Evolutionary conservation across 345 rosid species (phyloP), one percentile per base, ranked within the genome.

Genomic region (Moringa oleifera): DNA sequence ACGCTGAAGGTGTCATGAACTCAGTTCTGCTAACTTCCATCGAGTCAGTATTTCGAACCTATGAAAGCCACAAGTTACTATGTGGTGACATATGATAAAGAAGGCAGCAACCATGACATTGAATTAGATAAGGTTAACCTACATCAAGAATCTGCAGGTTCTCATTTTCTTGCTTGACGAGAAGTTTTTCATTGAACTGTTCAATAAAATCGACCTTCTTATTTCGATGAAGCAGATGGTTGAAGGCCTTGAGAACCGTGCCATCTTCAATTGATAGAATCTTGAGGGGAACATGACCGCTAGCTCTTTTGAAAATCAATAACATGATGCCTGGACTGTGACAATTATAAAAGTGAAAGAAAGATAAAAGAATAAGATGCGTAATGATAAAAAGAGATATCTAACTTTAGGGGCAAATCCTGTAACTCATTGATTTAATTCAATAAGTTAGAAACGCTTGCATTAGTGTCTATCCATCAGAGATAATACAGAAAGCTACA

Each of bases 161-260:
- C 80, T 94, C 99, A 61, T 88, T 85, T 70, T 90, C 97, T 76
- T 94, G 98, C 81, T 93, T 93, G 63, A 93, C 97, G 78, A 93
- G 98, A 74, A 93, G 98, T 76, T 93, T 93, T 66, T 93, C 98
- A 70, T 93, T 93, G 73, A 93, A 93, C 41, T 93, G 98, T 74
- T 93, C 98, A 17, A 93, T 93, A 75, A 94, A 94, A 67, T 94
- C 99, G 71, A 94, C 97, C 87, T 90, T 90, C 81, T 90, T 94
- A 75, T 86, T 90, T 45, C 93, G 85, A 74, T 88, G 96, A 71
- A 94, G 96, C 53, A 94, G 81, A 79, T 94, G 99, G 67, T 80
- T 74, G 63, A 94, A 94, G 41, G 89, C 74, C 79, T 90, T 90
- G 69, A 94, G 97, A 71, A 94, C 95, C 4, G 89, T 85, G 55